These are phyloP conservation scores for Penicillium paxilli DNA, from an alignment of 495 filamentous ascomycete genomes.

Conservation along the genomic window DNA sequence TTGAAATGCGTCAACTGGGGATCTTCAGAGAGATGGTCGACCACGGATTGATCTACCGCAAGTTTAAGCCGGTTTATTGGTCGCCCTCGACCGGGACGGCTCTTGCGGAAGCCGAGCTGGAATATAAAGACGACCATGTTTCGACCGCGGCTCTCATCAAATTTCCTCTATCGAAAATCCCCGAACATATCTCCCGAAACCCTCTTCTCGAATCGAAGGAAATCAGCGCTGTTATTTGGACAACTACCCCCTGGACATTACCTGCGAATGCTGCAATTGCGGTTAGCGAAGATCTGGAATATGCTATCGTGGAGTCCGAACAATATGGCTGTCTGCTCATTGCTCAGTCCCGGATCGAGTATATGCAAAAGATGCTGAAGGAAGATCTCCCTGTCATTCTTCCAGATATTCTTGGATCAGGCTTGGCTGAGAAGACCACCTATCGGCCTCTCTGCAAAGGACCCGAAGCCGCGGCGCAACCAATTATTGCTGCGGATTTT, in stretches of 20 bases:
- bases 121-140: conserved; percentile 84
- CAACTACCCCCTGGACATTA: conserved; percentile 96
- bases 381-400: conserved; percentile 52
- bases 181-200: conserved; percentile 40
- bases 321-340: conserved; percentile 60
- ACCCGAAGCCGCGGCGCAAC: conserved; percentile 52
- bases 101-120: conserved; percentile 91
- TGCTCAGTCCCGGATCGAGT: conserved; percentile 63
- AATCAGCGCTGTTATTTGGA: conserved; percentile 86
- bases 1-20: conserved; percentile 81
- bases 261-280: conserved; percentile 91
- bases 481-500: conserved; percentile 78
- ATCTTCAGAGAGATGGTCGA: conserved; percentile 85
- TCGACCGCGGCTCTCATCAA: conserved; percentile 80
- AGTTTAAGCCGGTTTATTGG: conserved; percentile 95
- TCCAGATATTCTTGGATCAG: conserved; percentile 59
- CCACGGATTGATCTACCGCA: conserved; percentile 81
- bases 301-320: conserved; percentile 63
- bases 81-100: conserved; percentile 87
- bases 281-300: conserved; percentile 69
- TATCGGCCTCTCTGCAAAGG: conserved; percentile 70
- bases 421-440: conserved; percentile 57
- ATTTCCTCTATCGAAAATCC: conserved; percentile 66
- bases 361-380: conserved; percentile 44
- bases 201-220: conserved; percentile 34